phyloP scores from a whole-genome alignment of 2,329 filamentous ascomycete genomes.

The Laburnicola sp. region DNA sequence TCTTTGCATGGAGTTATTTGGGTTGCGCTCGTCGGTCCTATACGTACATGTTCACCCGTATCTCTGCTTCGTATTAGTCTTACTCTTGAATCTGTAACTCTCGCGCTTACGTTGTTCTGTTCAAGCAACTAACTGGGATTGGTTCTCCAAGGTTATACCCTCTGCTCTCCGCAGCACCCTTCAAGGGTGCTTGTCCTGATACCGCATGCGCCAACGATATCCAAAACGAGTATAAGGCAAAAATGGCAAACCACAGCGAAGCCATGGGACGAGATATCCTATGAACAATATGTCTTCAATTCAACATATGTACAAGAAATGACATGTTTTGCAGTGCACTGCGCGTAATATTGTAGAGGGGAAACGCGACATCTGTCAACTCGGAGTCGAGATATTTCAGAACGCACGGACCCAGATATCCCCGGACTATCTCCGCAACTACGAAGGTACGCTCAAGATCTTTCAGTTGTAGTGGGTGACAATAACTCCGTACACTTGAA shows the following conservation, averaged over 20 bases:
- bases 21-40: background rate
- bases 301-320: background rate
- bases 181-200: conserved; percentile 48
- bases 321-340: background rate
- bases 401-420: conserved; percentile 1
- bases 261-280: background rate
- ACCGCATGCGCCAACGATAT: conserved; percentile 44
- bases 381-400: conserved; percentile 1
- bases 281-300: background rate
- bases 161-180: conserved; percentile 36
- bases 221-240: conserved; percentile 37
- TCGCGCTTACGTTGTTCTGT: conserved; percentile 54
- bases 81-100: background rate
- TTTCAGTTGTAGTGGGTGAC: no score
- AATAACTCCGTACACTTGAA: no score
- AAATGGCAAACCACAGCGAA: conserved; percentile 24
- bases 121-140: conserved; percentile 57
- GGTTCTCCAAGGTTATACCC: conserved; percentile 54
- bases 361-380: conserved; percentile 9
- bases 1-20: no score
- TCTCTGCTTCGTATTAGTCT: conserved; percentile 59
- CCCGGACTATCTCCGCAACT: background rate
- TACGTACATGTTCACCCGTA: conserved; percentile 74
- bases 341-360: background rate
- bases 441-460: no score